Base-by-base conservation (phyloP, 345 rosid genomes). In the Citrus hindsii region DNA sequence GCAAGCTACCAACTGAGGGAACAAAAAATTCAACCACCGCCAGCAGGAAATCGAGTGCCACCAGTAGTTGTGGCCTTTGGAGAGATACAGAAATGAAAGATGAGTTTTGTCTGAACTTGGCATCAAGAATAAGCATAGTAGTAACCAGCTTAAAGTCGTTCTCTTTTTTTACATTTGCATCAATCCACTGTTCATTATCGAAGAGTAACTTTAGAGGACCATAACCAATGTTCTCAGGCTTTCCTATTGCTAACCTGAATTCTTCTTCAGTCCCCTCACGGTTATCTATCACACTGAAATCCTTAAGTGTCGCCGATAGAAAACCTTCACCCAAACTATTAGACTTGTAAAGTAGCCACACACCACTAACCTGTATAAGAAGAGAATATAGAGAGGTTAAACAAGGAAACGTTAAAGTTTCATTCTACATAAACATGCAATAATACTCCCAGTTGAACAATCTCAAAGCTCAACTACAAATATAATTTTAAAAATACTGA, bases 1-100 rank as follows among this genome's bases (percentile, higher is more conserved):
- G 89, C 81, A 87, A 83, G 85, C 82, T 77, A 63, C 95, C 91
- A 65, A 96, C 86, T 55, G 92, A 81, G 25, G 98, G 99, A 82
- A 90, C 92, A 84, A 96, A 96, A 84, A 96, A 96, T 85, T 96
- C 98, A 76, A 88, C 91, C 71, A 96, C 90, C 24, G 97, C 97
- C 76, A 94, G 86, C 77, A 96, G 89, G 88, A 96, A 96, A 89
- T 96, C 99, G 81, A 96, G 92, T 58, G 97, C 97, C 80, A 96
- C 98, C 77, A 96, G 94, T 76, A 96, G 84, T 76, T 91, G 99
- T 35, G 99, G 99, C 88, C 97, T 90, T 82, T 94, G 99, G 84
- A 94, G 80, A 84, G 89, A 86, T 19, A 92, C 35, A 53, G 94
- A 91, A 73, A 94, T 76, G 74, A 77, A 84, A 59, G 97, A 90